A percentile compares a stretch with the other conserved stretches of the same genome.
Evolutionary conservation across 352 stramenopile species (phyloP).

Genomic region (Phytophthora capsici): DNA sequence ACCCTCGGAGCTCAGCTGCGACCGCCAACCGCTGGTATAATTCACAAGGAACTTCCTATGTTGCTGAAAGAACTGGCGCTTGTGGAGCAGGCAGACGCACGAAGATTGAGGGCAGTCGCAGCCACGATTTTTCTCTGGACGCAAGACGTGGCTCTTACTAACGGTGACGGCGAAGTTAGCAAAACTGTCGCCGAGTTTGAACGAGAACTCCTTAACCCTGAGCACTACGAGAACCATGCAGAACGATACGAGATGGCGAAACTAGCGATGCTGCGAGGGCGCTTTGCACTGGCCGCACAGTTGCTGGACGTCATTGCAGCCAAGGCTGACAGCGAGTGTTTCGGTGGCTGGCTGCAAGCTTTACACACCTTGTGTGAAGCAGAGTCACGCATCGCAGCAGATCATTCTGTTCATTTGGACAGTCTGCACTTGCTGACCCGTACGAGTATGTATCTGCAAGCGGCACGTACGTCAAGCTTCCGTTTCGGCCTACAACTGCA

Average conservation of each 20-base stretch:
- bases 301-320: conserved; percentile 35
- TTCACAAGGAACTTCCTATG: conserved; percentile 25
- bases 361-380: conserved; percentile 43
- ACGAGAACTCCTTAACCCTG: conserved; percentile 17
- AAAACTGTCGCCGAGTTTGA: conserved; percentile 24
- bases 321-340: conserved; percentile 46
- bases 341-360: conserved; percentile 54
- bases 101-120: conserved; percentile 33
- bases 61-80: conserved; percentile 31
- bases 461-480: conserved; percentile 42
- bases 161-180: conserved; percentile 3
- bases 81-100: conserved; percentile 16
- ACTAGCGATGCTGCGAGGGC: conserved; percentile 46
- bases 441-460: conserved; percentile 41
- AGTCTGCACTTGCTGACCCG: conserved; percentile 37
- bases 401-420: conserved; percentile 33
- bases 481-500: conserved; percentile 55
- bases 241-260: conserved; percentile 59
- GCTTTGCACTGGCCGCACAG: conserved; percentile 32
- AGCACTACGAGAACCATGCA: conserved; percentile 36
- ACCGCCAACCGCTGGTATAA: conserved; percentile 14
- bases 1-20: conserved; percentile 30
- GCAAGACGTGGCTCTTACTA: conserved; percentile 6
- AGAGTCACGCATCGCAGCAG: conserved; percentile 33
- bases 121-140: conserved; percentile 46